Evolutionary conservation across 495 filamentous ascomycete genomes (phyloP).

Genomic region (Lasiosphaeria miniovina): DNA sequence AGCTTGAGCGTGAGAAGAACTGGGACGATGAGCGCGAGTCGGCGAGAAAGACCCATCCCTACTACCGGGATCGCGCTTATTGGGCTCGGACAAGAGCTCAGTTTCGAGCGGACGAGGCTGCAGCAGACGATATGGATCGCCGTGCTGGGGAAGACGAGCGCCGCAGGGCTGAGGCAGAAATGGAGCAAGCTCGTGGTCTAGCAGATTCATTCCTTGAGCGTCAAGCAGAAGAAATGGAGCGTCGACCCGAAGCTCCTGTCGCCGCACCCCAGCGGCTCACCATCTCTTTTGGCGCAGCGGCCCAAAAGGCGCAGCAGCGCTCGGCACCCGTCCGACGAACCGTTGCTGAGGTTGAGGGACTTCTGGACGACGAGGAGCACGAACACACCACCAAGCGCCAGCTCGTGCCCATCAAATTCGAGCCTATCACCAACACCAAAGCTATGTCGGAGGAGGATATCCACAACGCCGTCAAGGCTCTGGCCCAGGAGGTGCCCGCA

Average conservation of each 20-base stretch:
- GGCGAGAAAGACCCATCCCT: slow-evolving; percentile 67
- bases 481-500: slow-evolving; percentile 86
- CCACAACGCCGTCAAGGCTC: slow-evolving; percentile 68
- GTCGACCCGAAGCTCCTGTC: slow-evolving; percentile 49
- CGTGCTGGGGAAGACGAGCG: slow-evolving; percentile 71
- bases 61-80: slow-evolving; percentile 77
- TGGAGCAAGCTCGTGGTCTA: slow-evolving; percentile 77
- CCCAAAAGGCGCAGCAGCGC: slow-evolving; percentile 72
- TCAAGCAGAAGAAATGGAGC: slow-evolving; percentile 81
- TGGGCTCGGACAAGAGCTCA: slow-evolving; percentile 79
- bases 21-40: slow-evolving; percentile 89
- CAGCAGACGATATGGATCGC: slow-evolving; percentile 78
- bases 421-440: slow-evolving; percentile 63
- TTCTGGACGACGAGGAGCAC: slow-evolving; percentile 93
- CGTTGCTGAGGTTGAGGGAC: slow-evolving; percentile 86
- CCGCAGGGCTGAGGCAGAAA: slow-evolving; percentile 63
- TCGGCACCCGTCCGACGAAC: slow-evolving; percentile 68
- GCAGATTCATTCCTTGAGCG: slow-evolving; percentile 91
- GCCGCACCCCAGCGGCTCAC: slow-evolving; percentile 90
- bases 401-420: slow-evolving; percentile 90
- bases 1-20: slow-evolving; percentile 69
- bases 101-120: slow-evolving; percentile 65
- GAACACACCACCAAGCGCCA: slow-evolving; percentile 68
- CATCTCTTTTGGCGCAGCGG: slow-evolving; percentile 84
- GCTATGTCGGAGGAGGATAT: slow-evolving; percentile 81